Percentiles rank a stretch among this genome's conserved stretches.
phyloP scores from a whole-genome alignment of 345 rosid genomes.

The Populus ilicifolia region DNA sequence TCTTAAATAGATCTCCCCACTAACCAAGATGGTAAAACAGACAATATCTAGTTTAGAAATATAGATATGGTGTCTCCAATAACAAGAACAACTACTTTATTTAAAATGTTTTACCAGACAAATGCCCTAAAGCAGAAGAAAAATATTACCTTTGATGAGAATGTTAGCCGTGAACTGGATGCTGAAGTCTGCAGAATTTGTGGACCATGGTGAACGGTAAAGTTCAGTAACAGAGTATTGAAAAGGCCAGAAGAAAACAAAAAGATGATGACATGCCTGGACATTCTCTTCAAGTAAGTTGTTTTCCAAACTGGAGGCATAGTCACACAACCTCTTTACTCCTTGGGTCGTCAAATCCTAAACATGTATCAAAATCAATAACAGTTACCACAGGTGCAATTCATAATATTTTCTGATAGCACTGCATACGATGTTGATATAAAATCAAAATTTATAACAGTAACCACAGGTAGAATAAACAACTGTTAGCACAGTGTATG shows the following conservation, averaged over 20 bases:
- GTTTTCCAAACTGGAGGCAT: conserved; percentile 36
- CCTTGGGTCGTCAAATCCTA: conserved; percentile 41
- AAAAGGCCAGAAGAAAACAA: neutral
- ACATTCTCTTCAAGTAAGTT: conserved; percentile 26
- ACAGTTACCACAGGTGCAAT: conserved; percentile 11
- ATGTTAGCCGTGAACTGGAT: conserved; percentile 18
- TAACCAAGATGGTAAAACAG: neutral
- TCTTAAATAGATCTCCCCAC: neutral
- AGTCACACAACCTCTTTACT: conserved; percentile 40
- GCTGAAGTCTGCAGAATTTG: conserved; percentile 20
- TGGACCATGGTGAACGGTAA: neutral
- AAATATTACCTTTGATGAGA: conserved; percentile 21
- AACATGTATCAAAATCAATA: conserved; percentile 1
- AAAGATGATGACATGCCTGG: conserved; percentile 38
- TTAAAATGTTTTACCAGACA: neutral
- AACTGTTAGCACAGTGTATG: neutral
- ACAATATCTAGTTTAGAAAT: neutral
- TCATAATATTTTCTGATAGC: neutral
- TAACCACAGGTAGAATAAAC: conserved; percentile 9
- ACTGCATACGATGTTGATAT: neutral
- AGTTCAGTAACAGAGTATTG: neutral
- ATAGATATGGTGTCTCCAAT: neutral
- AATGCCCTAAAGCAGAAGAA: neutral
- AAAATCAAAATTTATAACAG: neutral
- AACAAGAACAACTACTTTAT: neutral